These are phyloP conservation scores for Mortierella sp. DNA, from an alignment of 371 early-diverging fungal species.

Conservation along the genomic window DNA sequence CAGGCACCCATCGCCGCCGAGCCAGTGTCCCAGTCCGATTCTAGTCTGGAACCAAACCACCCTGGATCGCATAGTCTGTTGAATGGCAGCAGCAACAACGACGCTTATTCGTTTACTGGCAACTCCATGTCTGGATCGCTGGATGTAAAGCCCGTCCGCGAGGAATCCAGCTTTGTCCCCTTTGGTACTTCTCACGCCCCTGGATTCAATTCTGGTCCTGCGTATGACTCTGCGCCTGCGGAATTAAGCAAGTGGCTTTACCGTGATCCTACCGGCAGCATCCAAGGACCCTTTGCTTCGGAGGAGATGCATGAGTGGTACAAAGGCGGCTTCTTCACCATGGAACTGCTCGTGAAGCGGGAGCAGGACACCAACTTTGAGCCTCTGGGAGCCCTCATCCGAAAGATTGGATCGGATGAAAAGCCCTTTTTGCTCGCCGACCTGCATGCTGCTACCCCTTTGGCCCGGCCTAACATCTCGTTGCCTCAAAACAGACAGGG, in stretches of 20 bases:
- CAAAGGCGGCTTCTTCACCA: conserved; percentile 83
- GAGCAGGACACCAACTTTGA: conserved; percentile 83
- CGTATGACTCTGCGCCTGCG: conserved; percentile 32
- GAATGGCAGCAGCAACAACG: background rate
- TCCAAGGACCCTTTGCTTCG: conserved; percentile 83
- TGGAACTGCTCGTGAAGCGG: conserved; percentile 78
- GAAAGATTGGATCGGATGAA: conserved; percentile 73
- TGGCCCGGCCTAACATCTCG: conserved; percentile 26
- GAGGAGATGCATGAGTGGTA: conserved; percentile 94
- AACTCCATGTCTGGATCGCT: background rate
- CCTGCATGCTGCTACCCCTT: conserved; percentile 8
- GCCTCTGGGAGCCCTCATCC: conserved; percentile 72
- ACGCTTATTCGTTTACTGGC: background rate
- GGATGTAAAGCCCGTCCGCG: conserved; percentile 10
- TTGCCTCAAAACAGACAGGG: conserved; percentile 29
- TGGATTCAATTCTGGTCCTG: conserved; percentile 14
- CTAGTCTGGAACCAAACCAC: background rate
- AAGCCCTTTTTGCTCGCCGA: conserved; percentile 73
- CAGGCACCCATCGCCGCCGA: background rate
- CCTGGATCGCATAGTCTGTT: background rate
- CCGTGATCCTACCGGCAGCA: conserved; percentile 81
- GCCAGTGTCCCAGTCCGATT: background rate
- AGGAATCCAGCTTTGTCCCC: conserved; percentile 25
- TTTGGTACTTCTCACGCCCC: conserved; percentile 20
- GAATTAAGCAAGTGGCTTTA: conserved; percentile 82